Base-by-base conservation (phyloP, 495 filamentous ascomycete genomes). In the Aspergillus ellipticus region DNA sequence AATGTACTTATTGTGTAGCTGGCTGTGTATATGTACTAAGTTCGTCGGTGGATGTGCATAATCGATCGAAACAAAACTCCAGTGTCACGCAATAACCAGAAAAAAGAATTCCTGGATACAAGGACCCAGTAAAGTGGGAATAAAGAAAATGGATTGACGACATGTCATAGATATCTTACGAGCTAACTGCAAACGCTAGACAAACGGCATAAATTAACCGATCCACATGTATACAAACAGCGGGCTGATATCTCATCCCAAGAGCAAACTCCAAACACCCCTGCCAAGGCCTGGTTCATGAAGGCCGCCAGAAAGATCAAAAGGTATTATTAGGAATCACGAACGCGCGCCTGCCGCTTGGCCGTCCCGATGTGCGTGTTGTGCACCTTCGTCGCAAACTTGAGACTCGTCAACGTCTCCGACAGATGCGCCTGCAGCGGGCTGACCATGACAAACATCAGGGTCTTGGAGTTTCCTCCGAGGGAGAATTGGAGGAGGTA, bases 371-470 rank as follows among this genome's bases (percentile, higher is more conserved):
- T 93, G 66, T 95, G 89, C 11, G 89, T 93, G 63, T 92, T 92
- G 74, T 92, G 88, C 60, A 85, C 92, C 79, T 97, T 97, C 10
- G 89, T 94, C 15, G 95, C 94, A 75, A 99, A 99, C 66, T 95
- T 88, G 67, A 99, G 80, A 72, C 90, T 96, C 24, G 93, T 95
- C 71, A 97, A 82, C 13, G 92, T 97, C 78, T 99, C 95, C 51
- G 83, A 85, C 51, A 97, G 75, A 76, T 97, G 95, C 3, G 87
- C 89, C 77, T 95, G 87, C 49, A 97, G 74, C 26, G 94, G 94
- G 66, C 88, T 92, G 58, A 95, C 87, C 90, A 97, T 97, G 70
- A 97, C 90, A 62, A 99, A 96, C 94, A 97, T 99, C 57, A 99
- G 88, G 4, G 95, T 97, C 74, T 96, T 95, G 53, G 88, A 90